phyloP scores from a whole-genome alignment of 2,329 filamentous ascomycete genomes.

The Pseudomassariella vexata region DNA sequence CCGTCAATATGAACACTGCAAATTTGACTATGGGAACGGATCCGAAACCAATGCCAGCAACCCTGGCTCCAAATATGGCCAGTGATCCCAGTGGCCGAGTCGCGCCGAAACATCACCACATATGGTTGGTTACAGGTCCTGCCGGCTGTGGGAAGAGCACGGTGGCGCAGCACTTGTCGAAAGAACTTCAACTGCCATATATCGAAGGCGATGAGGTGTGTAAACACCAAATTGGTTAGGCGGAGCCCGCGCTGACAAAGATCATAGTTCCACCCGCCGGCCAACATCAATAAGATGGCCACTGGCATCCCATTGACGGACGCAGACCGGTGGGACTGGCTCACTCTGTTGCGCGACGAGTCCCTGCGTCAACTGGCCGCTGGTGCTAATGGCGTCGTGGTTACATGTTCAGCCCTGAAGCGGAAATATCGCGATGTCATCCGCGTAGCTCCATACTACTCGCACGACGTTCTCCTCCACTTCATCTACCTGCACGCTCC shows the following conservation, averaged over 20 bases:
- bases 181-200: slow-evolving; percentile 60
- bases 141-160: slow-evolving; percentile 78
- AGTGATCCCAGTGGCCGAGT: slow-evolving; percentile 21
- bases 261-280: slow-evolving; percentile 62
- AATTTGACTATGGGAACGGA: slow-evolving; percentile 19
- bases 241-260: no score
- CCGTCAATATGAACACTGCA: slow-evolving; percentile 22
- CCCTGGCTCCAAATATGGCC: slow-evolving; percentile 21
- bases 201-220: slow-evolving; percentile 74
- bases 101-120: slow-evolving; percentile 51
- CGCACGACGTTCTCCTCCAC: slow-evolving; percentile 70
- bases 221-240: slow-evolving; percentile 13
- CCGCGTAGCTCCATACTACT: slow-evolving; percentile 71
- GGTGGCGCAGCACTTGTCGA: slow-evolving; percentile 60
- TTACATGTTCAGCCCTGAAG: slow-evolving; percentile 95
- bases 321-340: slow-evolving; percentile 96
- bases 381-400: slow-evolving; percentile 70
- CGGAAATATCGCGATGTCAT: slow-evolving; percentile 95
- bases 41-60: slow-evolving; percentile 23
- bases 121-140: slow-evolving; percentile 76
- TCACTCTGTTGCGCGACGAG: slow-evolving; percentile 69
- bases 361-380: slow-evolving; percentile 49
- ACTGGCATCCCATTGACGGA: slow-evolving; percentile 80
- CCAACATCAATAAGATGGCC: slow-evolving; percentile 90
- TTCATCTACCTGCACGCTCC: slow-evolving; percentile 86